Evolutionary conservation across 2,329 filamentous ascomycete species (phyloP).

Genomic region (Calonectria pseudoreteaudii): DNA sequence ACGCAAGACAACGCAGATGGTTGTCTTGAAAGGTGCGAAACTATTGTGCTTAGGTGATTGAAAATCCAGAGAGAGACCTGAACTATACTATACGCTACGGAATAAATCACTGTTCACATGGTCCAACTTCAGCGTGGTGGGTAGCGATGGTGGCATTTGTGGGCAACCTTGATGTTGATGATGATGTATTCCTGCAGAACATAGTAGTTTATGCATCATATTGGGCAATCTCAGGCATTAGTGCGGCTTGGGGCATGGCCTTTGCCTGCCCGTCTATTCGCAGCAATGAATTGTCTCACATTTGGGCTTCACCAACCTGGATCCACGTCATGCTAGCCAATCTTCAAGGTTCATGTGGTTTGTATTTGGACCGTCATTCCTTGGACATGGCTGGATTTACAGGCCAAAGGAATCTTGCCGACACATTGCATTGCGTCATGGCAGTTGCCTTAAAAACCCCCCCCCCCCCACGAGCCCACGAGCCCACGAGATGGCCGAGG

Average conservation of each 20-base stretch:
- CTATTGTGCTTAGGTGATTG: neutral
- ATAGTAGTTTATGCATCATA: neutral
- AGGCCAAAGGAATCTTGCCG: slow-evolving; percentile 9
- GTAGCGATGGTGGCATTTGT: neutral
- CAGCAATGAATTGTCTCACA: neutral
- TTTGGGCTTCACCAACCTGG: neutral
- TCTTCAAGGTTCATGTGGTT: neutral
- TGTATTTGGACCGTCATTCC: neutral
- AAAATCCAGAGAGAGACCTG: neutral
- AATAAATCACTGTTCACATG: neutral
- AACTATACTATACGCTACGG: neutral
- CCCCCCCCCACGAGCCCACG: neutral
- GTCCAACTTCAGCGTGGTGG: neutral
- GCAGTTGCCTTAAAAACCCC: slow-evolving; percentile 9
- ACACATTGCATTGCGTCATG: slow-evolving; percentile 23
- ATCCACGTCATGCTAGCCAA: neutral
- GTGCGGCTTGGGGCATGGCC: neutral
- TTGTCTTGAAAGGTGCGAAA: neutral
- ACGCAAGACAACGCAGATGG: neutral
- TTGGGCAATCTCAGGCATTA: neutral
- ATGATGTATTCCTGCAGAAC: slow-evolving; percentile 15
- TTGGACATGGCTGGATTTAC: slow-evolving; percentile 12
- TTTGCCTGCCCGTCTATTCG: neutral
- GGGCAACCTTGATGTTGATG: neutral
- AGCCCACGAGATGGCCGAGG: neutral